Conservation (phyloP, 2,329 filamentous ascomycete genomes). For the Metarhizium sp. region DNA sequence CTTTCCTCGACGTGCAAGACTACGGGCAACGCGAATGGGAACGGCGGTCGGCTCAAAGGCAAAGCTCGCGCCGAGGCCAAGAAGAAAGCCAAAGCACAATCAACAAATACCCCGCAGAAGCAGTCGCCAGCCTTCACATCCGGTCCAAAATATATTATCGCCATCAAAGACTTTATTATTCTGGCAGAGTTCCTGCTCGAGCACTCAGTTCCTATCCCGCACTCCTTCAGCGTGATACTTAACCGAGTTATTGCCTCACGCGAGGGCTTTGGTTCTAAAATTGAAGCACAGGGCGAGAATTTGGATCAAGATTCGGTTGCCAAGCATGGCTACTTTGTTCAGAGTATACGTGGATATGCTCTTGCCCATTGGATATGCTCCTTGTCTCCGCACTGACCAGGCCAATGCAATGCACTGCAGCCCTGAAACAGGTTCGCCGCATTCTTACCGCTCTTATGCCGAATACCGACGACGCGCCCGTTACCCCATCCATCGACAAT, state of each 20-base stretch:
- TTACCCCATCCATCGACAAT: not conserved
- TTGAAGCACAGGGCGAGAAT: slow-evolving; percentile 10
- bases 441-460: slow-evolving; percentile 16
- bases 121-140: not conserved
- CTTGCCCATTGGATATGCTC: no score
- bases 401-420: slow-evolving; percentile 1
- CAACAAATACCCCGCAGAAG: not conserved
- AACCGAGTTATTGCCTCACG: slow-evolving; percentile 27
- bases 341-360: slow-evolving; percentile 23
- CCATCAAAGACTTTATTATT: slow-evolving; percentile 26
- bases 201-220: slow-evolving; percentile 16
- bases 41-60: slow-evolving; percentile 11
- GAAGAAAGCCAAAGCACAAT: slow-evolving; percentile 9
- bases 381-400: no score
- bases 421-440: slow-evolving; percentile 25
- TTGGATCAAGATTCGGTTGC: slow-evolving; percentile 8
- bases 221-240: slow-evolving; percentile 20
- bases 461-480: not conserved
- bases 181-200: slow-evolving; percentile 20
- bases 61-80: slow-evolving; percentile 3
- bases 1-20: slow-evolving; percentile 2
- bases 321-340: slow-evolving; percentile 9
- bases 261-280: slow-evolving; percentile 15
- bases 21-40: slow-evolving; percentile 15
- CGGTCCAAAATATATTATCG: slow-evolving; percentile 21